Base-by-base conservation (phyloP, 2,329 filamentous ascomycete species). In the Trichoderma lentiforme region DNA sequence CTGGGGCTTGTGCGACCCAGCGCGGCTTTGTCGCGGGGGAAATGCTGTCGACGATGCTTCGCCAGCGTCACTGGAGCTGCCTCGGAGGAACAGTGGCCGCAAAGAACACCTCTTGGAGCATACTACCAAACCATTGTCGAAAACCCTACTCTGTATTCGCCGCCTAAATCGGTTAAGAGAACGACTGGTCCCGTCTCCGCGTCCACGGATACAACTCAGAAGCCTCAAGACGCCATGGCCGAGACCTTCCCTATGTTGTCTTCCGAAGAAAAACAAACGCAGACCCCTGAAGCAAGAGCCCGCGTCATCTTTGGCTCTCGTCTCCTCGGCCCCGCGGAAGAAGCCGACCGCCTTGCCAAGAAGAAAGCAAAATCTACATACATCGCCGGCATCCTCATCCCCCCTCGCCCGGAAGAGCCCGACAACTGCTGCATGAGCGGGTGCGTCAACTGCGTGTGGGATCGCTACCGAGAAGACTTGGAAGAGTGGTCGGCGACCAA, bases 391-490 rank as follows among this genome's bases (percentile, higher is more conserved):
- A 88, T 98, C 1, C 82, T 89, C 21, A 92, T 98, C 5, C 96
- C 96, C 2, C 95, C 94, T 0, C 88, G 89, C 62, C 96, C 96
- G 1, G 87, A 90, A 62, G 95, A 99, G 82, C 96, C 96, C 4
- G 96, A 98, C 78, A 98, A 99, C 79, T 99, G 96, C 86, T 99
- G 96, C 83, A 99, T 99, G 96, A 96, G 93, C 78, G 96, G 96
- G 3, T 99, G 96, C 80, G 95, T 97, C 63, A 95, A 98, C 81
- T 99, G 96, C 81, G 96, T 98, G 3, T 98, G 95, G 95, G 95
- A 98, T 77, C 86, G 90, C 68, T 98, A 91, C 81, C 88, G 95
- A 9, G 95, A 99, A 75, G 96, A 98, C 67, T 87, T 98, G 82
- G 95, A 98, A 81, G 92, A 93, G 72, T 98, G 94, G 93, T 92